Evolutionary conservation across 805 yeast species (phyloP).

Genomic region (Starmerella riodocensis): DNA sequence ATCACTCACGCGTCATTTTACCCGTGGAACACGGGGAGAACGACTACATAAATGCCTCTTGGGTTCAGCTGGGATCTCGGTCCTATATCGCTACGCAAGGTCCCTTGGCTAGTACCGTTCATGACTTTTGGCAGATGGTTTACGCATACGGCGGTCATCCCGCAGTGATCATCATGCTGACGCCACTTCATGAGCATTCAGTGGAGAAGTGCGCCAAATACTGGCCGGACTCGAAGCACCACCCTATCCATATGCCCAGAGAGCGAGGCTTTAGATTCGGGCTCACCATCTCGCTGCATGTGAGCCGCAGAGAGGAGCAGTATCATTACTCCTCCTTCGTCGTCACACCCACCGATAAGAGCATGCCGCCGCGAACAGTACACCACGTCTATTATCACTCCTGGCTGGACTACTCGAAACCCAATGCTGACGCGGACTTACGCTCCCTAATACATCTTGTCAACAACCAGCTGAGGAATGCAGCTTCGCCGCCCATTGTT

Average conservation of each 20-base stretch:
- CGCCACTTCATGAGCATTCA: slow-evolving; percentile 63
- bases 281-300: slow-evolving; percentile 14
- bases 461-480: slow-evolving; percentile 31
- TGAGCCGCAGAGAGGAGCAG: slow-evolving; percentile 17
- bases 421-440: slow-evolving; percentile 32
- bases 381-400: slow-evolving; percentile 59
- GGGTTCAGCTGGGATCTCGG: slow-evolving; percentile 37
- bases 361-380: slow-evolving; percentile 21
- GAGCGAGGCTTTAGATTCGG: slow-evolving; percentile 20
- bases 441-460: slow-evolving; percentile 45
- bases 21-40: slow-evolving; percentile 23
- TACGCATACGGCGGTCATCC: slow-evolving; percentile 56
- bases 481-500: slow-evolving; percentile 48
- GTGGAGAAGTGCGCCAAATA: slow-evolving; percentile 70
- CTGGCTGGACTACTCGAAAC: slow-evolving; percentile 77
- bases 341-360: slow-evolving; percentile 16
- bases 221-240: slow-evolving; percentile 42
- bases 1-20: slow-evolving; percentile 41
- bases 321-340: slow-evolving; percentile 19
- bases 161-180: slow-evolving; percentile 55
- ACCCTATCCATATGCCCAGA: slow-evolving; percentile 8
- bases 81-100: slow-evolving; percentile 74
- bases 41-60: slow-evolving; percentile 82
- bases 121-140: slow-evolving; percentile 76
- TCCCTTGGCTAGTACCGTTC: slow-evolving; percentile 58